Conservation (phyloP, 768 basidiomycete species). For the Cubamyces lactineus region DNA sequence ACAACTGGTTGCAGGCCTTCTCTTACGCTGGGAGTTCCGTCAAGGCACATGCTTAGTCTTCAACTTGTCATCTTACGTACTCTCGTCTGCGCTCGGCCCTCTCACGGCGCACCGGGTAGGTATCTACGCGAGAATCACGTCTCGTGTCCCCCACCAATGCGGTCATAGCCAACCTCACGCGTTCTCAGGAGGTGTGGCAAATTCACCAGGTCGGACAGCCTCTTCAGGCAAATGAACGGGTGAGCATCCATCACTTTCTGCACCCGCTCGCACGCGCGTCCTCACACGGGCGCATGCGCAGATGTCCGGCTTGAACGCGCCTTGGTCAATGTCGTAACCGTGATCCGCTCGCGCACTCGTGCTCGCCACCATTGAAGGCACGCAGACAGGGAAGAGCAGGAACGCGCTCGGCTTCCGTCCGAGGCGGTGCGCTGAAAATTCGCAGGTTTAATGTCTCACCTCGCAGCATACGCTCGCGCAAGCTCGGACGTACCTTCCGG, state of each 20-base stretch:
- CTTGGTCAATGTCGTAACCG: too few relatives aligned
- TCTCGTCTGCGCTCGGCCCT: constrained; percentile 7
- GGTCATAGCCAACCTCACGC: background rate
- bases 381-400: constrained; percentile 6
- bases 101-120: background rate
- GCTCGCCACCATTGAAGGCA: too few relatives aligned
- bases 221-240: constrained; percentile 5
- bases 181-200: constrained; percentile 5
- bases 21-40: constrained; percentile 7
- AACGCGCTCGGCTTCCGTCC: background rate
- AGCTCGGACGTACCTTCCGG: background rate
- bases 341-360: too few relatives aligned
- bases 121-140: constrained; percentile 18
- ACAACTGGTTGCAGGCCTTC: background rate
- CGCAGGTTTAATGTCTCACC: constrained; percentile 16
- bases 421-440: background rate
- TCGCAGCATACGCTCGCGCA: constrained; percentile 1
- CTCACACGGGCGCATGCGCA: background rate
- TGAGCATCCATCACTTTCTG: too few relatives aligned
- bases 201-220: constrained; percentile 8
- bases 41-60: background rate
- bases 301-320: constrained; percentile 1
- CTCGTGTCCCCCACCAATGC: constrained; percentile 13
- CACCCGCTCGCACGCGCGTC: background rate
- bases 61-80: constrained; percentile 9